Percentiles rank a stretch among this genome's conserved stretches.
phyloP scores from a whole-genome alignment of 306 rosid species.

The Medicago lupulina region DNA sequence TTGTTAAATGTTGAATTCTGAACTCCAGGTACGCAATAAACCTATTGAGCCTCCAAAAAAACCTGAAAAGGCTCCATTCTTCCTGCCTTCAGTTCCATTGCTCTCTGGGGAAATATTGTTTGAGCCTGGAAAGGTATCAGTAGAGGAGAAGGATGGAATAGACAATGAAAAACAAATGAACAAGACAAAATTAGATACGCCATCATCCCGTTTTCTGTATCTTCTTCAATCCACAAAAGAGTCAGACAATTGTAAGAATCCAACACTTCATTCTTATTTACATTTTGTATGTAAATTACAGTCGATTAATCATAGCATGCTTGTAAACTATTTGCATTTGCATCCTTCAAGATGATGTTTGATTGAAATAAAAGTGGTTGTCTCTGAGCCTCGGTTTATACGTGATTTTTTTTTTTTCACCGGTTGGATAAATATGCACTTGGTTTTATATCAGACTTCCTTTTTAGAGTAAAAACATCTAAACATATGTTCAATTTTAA shows the following conservation, averaged over 20 bases:
- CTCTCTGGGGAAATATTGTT: slow-evolving; percentile 89
- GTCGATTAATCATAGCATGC: slow-evolving; percentile 20
- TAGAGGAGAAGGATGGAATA: slow-evolving; percentile 46
- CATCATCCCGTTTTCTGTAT: slow-evolving; percentile 61
- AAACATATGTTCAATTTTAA: neutral
- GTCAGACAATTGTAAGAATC: slow-evolving; percentile 60
- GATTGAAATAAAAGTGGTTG: neutral
- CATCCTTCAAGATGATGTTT: slow-evolving; percentile 11
- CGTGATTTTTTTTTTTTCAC: no score
- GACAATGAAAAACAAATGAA: slow-evolving; percentile 44
- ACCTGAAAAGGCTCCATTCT: slow-evolving; percentile 97
- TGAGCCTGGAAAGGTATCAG: slow-evolving; percentile 60
- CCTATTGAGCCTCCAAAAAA: slow-evolving; percentile 94
- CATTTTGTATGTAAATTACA: slow-evolving; percentile 8
- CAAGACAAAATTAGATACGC: slow-evolving; percentile 47
- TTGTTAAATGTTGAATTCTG: slow-evolving; percentile 37
- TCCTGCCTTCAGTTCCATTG: slow-evolving; percentile 84
- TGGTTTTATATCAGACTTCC: neutral
- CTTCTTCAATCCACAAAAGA: slow-evolving; percentile 70
- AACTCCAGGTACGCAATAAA: slow-evolving; percentile 82
- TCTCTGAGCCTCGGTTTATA: neutral
- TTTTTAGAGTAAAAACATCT: neutral
- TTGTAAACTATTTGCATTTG: neutral
- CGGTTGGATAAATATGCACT: neutral
- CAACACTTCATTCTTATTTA: slow-evolving; percentile 25